These are phyloP conservation scores for Harringtonia aguacate DNA, from an alignment of 2,329 filamentous ascomycete species.

Conservation along the genomic window DNA sequence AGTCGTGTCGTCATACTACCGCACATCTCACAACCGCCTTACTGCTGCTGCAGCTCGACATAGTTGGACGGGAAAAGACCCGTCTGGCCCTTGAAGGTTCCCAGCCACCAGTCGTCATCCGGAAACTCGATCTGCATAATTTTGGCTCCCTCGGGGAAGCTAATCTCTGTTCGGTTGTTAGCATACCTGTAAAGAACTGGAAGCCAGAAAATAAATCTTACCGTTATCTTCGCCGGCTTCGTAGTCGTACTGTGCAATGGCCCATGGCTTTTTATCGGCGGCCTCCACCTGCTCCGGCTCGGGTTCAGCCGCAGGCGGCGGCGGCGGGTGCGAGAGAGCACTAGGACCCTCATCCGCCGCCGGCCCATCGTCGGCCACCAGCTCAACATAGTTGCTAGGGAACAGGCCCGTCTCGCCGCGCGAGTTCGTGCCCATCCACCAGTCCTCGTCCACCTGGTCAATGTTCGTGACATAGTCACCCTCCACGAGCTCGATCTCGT, in stretches of 20 bases:
- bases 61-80: slow-evolving; percentile 79
- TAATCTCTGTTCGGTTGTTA: slow-evolving; percentile 43
- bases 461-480: slow-evolving; percentile 85
- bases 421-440: slow-evolving; percentile 94
- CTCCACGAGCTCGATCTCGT: slow-evolving; percentile 85
- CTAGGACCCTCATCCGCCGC: slow-evolving; percentile 8
- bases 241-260: slow-evolving; percentile 87
- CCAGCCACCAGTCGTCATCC: slow-evolving; percentile 98
- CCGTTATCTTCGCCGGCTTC: slow-evolving; percentile 93
- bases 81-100: slow-evolving; percentile 65
- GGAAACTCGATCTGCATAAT: slow-evolving; percentile 85
- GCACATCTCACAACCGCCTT: background rate
- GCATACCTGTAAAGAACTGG: slow-evolving; percentile 3
- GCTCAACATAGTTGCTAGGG: slow-evolving; percentile 93
- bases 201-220: slow-evolving; percentile 24
- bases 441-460: slow-evolving; percentile 95
- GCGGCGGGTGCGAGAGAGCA: slow-evolving; percentile 17
- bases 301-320: slow-evolving; percentile 17
- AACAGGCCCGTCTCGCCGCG: slow-evolving; percentile 82
- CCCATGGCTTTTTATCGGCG: slow-evolving; percentile 44
- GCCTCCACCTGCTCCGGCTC: slow-evolving; percentile 11
- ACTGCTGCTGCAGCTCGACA: slow-evolving; percentile 40
- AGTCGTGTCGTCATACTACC: too few relatives aligned
- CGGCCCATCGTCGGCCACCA: slow-evolving; percentile 46
- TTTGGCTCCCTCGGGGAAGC: slow-evolving; percentile 81